Conservation (phyloP, 164 flowering plant species). For the Chimonanthus salicifolius region DNA sequence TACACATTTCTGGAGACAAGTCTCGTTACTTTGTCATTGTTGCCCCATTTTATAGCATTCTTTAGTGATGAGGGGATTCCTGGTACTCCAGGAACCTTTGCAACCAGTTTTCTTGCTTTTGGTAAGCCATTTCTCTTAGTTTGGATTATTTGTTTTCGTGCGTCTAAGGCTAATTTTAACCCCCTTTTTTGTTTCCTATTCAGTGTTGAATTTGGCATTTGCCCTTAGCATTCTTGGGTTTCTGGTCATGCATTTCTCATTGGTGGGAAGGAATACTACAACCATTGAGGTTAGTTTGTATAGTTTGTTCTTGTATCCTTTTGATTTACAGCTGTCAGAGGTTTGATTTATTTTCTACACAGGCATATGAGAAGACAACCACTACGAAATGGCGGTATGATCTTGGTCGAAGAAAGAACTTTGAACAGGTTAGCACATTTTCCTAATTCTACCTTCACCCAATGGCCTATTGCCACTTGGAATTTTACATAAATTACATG, state of each 20-base stretch:
- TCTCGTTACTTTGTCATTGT: conserved; percentile 69
- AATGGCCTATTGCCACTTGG: too few relatives aligned
- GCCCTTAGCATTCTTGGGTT: conserved; percentile 91
- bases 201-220: conserved; percentile 93
- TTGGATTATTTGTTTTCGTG: not conserved
- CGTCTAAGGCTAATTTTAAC: not conserved
- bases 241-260: conserved; percentile 88
- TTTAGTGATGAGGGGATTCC: conserved; percentile 90
- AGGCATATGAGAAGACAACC: conserved; percentile 97
- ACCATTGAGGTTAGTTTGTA: conserved; percentile 87
- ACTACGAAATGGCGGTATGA: conserved; percentile 83
- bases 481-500: too few relatives aligned
- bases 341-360: conserved; percentile 12
- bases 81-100: conserved; percentile 89
- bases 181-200: conserved; percentile 4
- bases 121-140: conserved; percentile 35
- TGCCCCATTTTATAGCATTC: conserved; percentile 90
- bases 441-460: not conserved
- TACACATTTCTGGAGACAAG: conserved; percentile 95
- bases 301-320: not conserved
- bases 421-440: conserved; percentile 53
- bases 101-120: conserved; percentile 92
- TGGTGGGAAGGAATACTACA: conserved; percentile 84
- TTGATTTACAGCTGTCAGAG: not conserved
- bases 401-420: conserved; percentile 66